Percentiles rank a stretch among this genome's conserved stretches.
These are phyloP conservation scores for Tetradesmus lagerheimii DNA, from an alignment of 139 green algal species.

Conservation along the genomic window DNA sequence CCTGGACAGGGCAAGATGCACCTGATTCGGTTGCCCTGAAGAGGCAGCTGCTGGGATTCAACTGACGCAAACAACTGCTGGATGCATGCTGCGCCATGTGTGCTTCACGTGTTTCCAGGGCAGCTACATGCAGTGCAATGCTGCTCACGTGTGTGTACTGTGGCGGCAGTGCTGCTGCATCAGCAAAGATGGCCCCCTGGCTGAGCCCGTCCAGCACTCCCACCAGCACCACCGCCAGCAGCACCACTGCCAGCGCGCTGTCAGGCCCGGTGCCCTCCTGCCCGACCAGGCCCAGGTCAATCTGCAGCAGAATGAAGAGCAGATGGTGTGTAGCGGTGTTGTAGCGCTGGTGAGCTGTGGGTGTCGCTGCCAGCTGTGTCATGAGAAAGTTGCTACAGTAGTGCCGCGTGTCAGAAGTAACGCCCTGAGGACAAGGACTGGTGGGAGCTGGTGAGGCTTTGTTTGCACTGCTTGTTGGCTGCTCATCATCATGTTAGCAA, in stretches of 20 bases:
- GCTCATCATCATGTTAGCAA: too few relatives aligned
- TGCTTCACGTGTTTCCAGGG: background rate
- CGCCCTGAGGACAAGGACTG: too few relatives aligned
- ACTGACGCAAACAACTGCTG: too few relatives aligned
- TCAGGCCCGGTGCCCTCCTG: background rate
- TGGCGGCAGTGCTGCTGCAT: conserved; percentile 64
- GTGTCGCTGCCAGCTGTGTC: background rate
- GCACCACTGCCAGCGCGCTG: conserved; percentile 41
- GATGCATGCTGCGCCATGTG: background rate
- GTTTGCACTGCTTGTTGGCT: too few relatives aligned
- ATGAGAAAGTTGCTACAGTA: too few relatives aligned
- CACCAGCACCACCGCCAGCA: conserved; percentile 65
- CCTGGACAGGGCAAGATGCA: too few relatives aligned
- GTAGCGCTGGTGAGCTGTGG: background rate
- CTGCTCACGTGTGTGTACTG: conserved; percentile 72
- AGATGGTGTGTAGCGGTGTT: background rate
- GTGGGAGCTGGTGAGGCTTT: too few relatives aligned
- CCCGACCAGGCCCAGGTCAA: conserved; percentile 39
- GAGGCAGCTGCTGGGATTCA: too few relatives aligned
- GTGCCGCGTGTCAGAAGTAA: too few relatives aligned
- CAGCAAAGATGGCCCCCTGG: conserved; percentile 83
- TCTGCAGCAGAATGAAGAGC: background rate
- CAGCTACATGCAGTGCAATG: background rate
- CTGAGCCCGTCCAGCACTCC: conserved; percentile 74
- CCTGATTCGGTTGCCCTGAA: too few relatives aligned